These are phyloP conservation scores for Trichophyton schoenleinii DNA, from an alignment of 2,329 filamentous ascomycete species.

Conservation along the genomic window DNA sequence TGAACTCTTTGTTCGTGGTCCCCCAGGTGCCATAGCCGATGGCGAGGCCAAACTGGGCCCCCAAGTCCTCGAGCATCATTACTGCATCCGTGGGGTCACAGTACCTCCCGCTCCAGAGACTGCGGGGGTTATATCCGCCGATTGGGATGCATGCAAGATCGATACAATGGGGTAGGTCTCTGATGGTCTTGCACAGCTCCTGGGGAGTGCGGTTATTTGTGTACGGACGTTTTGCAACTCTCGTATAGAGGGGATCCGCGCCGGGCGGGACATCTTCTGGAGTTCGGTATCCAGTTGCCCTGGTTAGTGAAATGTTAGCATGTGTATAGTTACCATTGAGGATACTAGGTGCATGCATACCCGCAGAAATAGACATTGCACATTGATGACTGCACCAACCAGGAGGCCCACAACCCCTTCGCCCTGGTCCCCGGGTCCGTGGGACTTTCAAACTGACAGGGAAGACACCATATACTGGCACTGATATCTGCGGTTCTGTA, in stretches of 20 bases:
- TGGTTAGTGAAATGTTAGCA: constrained; percentile 22
- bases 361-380: constrained; percentile 75
- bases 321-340: too few relatives aligned
- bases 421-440: constrained; percentile 32
- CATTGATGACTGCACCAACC: constrained; percentile 61
- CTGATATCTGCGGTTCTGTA: too few relatives aligned
- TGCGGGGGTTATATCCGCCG: constrained; percentile 59
- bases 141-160: constrained; percentile 89
- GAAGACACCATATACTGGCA: too few relatives aligned
- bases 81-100: constrained; percentile 77
- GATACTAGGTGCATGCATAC: constrained; percentile 30
- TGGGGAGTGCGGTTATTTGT: constrained; percentile 54
- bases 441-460: constrained; percentile 65
- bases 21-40: constrained; percentile 93
- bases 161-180: constrained; percentile 66
- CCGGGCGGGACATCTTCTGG: constrained; percentile 65
- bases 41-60: constrained; percentile 62
- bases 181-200: constrained; percentile 67
- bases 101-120: constrained; percentile 68
- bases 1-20: constrained; percentile 67
- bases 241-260: constrained; percentile 51
- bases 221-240: too few relatives aligned
- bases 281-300: constrained; percentile 79
- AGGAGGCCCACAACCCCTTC: constrained; percentile 79
- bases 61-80: constrained; percentile 76